Conservation (phyloP, 805 yeast species). For the Isabelozyma rhagii region DNA sequence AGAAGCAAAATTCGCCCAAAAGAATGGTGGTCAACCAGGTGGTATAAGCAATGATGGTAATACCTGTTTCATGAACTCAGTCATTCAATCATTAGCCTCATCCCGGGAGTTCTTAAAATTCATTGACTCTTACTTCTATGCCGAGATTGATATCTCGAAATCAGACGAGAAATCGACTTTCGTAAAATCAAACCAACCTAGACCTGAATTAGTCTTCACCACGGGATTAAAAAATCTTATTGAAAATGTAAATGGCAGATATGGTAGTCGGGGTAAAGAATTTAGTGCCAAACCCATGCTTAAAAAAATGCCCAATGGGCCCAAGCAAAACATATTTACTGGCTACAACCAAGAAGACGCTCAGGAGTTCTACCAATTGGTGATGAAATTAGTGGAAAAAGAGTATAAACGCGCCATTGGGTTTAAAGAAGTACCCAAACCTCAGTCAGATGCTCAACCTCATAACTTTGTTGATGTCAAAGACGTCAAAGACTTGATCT, state of each 20-base stretch:
- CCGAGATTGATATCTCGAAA: constrained; percentile 24
- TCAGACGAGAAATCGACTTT: constrained; percentile 8
- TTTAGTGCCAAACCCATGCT: constrained; percentile 60
- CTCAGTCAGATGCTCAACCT: constrained; percentile 14
- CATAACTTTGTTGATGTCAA: constrained; percentile 18
- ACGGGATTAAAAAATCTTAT: constrained; percentile 50
- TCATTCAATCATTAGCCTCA: constrained; percentile 77
- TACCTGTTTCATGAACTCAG: constrained; percentile 93
- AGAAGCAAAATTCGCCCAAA: constrained; percentile 41
- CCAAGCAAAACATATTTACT: constrained; percentile 69
- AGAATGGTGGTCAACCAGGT: constrained; percentile 72
- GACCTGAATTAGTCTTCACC: constrained; percentile 44
- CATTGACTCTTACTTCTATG: constrained; percentile 40
- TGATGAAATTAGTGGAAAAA: constrained; percentile 62
- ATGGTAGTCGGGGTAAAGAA: constrained; percentile 50
- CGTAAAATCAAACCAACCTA: constrained; percentile 17
- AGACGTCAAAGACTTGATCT: constrained; percentile 22
- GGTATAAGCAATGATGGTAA: constrained; percentile 90
- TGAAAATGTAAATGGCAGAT: constrained; percentile 55
- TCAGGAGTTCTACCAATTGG: constrained; percentile 87
- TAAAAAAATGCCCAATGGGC: constrained; percentile 72
- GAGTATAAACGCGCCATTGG: constrained; percentile 39
- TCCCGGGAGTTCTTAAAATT: constrained; percentile 59
- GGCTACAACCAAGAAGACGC: constrained; percentile 97
- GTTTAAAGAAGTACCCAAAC: constrained; percentile 17